Conservation (phyloP, 495 filamentous ascomycete species). For the Penicillium goetzii region DNA sequence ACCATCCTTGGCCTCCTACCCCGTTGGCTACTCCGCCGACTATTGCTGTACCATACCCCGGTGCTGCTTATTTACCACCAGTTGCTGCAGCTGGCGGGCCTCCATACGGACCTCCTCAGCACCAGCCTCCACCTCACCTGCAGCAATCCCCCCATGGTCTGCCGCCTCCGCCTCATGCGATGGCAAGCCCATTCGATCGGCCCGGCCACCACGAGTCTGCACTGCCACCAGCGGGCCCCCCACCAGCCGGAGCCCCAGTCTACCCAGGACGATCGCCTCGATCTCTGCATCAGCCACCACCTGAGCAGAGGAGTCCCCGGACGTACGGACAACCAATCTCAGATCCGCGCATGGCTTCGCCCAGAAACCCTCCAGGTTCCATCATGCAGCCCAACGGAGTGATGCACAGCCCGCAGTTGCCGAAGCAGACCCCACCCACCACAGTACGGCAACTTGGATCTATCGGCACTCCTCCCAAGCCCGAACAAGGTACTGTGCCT, state of each 20-base stretch:
- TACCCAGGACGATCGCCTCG: conserved; percentile 44
- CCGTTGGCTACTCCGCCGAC: conserved; percentile 53
- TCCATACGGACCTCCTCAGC: conserved; percentile 37
- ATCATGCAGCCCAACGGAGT: conserved; percentile 35
- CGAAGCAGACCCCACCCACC: conserved; percentile 39
- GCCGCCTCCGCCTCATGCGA: conserved; percentile 33
- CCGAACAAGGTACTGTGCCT: conserved; percentile 49
- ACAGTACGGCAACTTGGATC: conserved; percentile 26
- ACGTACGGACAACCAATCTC: conserved; percentile 29
- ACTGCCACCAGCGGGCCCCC: conserved; percentile 31
- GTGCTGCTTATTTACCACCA: conserved; percentile 42
- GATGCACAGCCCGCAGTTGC: conserved; percentile 35
- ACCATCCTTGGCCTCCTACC: conserved; percentile 68
- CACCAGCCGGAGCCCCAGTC: conserved; percentile 26
- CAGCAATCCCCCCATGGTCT: conserved; percentile 31
- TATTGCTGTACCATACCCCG: conserved; percentile 40
- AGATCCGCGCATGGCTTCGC: conserved; percentile 45
- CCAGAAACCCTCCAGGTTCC: conserved; percentile 37
- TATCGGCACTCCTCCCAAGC: conserved; percentile 31
- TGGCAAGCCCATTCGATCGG: conserved; percentile 42
- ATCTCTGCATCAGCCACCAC: conserved; percentile 32
- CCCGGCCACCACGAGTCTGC: conserved; percentile 37
- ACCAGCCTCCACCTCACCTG: conserved; percentile 27
- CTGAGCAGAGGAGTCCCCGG: conserved; percentile 40
- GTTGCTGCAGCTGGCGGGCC: conserved; percentile 36